Evolutionary conservation across 2,329 filamentous ascomycete species (phyloP).

Genomic region (Monilinia aucupariae): DNA sequence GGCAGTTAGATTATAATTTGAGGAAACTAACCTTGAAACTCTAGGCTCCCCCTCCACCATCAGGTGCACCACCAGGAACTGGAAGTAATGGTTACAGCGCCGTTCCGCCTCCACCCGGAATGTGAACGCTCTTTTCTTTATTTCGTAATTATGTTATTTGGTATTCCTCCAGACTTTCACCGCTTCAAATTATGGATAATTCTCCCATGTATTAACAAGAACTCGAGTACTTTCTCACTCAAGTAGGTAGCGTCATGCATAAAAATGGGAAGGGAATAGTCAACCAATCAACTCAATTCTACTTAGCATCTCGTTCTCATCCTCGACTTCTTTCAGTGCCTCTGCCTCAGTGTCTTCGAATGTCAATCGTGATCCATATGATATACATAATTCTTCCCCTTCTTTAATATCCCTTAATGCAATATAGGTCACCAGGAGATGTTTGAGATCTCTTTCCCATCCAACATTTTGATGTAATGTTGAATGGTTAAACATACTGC

Average conservation of each 20-base stretch:
- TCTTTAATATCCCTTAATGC: constrained; percentile 44
- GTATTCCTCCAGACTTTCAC: not conserved
- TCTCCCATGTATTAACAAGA: not conserved
- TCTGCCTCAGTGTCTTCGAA: constrained; percentile 36
- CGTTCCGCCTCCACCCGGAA: constrained; percentile 49
- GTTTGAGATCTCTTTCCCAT: constrained; percentile 46
- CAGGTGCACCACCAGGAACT: constrained; percentile 49
- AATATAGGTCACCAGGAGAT: constrained; percentile 44
- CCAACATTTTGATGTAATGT: constrained; percentile 47
- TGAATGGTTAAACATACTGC: constrained; percentile 55
- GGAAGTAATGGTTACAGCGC: constrained; percentile 54
- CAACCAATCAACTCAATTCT: constrained; percentile 34
- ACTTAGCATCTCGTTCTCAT: constrained; percentile 31
- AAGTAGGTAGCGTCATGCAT: not conserved
- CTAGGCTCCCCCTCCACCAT: constrained; percentile 52
- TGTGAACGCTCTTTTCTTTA: constrained; percentile 33
- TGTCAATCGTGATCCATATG: constrained; percentile 36
- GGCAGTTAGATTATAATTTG: not conserved
- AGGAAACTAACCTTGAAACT: constrained; percentile 15
- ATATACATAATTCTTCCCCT: constrained; percentile 51
- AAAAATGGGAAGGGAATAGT: not conserved
- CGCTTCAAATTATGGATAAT: constrained; percentile 9
- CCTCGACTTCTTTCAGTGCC: constrained; percentile 22
- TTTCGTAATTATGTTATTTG: not conserved
- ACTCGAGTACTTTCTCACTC: not conserved